Conservation (phyloP, 2,329 filamentous ascomycete genomes). For the Rhexocercosporidium sp. region DNA sequence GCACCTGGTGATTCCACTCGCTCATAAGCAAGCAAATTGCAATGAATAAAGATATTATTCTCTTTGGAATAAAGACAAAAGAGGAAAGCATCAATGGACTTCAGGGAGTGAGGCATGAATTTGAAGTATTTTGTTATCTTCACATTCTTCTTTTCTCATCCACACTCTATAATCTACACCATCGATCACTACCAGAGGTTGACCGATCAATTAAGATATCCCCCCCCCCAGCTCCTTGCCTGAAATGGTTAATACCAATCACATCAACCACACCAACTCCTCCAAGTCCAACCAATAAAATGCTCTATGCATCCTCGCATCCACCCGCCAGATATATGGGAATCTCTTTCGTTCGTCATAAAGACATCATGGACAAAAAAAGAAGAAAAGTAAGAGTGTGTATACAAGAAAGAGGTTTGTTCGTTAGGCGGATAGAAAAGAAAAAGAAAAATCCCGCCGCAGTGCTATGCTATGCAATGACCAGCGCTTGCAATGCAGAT, state of each 20-base stretch:
- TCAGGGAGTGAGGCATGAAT: no score
- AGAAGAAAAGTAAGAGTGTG: conserved; percentile 3
- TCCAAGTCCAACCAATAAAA: conserved; percentile 7
- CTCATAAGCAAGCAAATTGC: no score
- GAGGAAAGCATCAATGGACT: no score
- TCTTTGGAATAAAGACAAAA: no score
- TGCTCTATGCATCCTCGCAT: background rate
- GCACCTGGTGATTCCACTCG: no score
- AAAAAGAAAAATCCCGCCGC: conserved; percentile 7
- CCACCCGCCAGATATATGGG: background rate
- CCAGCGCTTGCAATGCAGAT: conserved; percentile 33
- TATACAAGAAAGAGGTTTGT: conserved; percentile 23
- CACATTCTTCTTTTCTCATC: conserved; percentile 26
- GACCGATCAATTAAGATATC: conserved; percentile 16
- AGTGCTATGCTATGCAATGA: conserved; percentile 32
- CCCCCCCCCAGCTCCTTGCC: background rate
- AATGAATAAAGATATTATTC: no score
- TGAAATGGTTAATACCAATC: conserved; percentile 14
- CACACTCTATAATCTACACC: conserved; percentile 19
- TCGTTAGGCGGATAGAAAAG: background rate
- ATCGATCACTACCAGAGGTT: conserved; percentile 6
- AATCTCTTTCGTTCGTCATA: conserved; percentile 17
- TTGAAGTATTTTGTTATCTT: conserved; percentile 44
- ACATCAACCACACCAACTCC: conserved; percentile 4
- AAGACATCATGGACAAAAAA: conserved; percentile 5